Evolutionary conservation across 2,329 filamentous ascomycete genomes (phyloP), one percentile per base, ranked within the genome.

Genomic region (Zalaria obscura): DNA sequence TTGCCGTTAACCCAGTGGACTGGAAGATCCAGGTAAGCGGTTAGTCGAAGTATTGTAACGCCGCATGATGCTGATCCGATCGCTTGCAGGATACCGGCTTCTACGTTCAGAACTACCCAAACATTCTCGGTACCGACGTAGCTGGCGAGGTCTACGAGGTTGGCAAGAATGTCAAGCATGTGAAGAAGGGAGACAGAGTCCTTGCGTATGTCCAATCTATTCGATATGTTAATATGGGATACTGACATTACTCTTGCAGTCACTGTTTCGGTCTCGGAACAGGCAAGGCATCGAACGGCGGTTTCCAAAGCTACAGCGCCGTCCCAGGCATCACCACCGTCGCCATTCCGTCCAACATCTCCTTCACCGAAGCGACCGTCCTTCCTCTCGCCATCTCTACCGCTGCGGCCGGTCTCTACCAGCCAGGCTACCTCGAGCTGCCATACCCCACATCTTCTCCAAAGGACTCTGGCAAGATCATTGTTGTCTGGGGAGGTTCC

Each of bases 171-270:
- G 67, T 76, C 5, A 57, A 56, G n/a, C 57, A 58, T 25, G 65
- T 72, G 53, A 63, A 62, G 32, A 58, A 63, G 39, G 72, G 72
- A 18, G 69, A 76, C 46, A 56, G 55, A 8, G 73, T 76, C 0
- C 55, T 77, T 5, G 36, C 39, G 45, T 44, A 41, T 42, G 38
- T 40, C 9, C 11, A 8, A 36, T 36, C 35, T 36, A 9, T 18
- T 18, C 18, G 18, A 18, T n/a, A n/a, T 36, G 35, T 8, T 18
- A 3, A 8, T n/a, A 9, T 7, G 5, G 5, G 3, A 35, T 18
- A 35, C 26, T 7, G 18, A 26, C n/a, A 26, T 38, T 26, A 9
- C n/a, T 38, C 5, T 36, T 26, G 7, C 9, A 44, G 39, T 26
- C 44, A 45, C 40, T 39, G 38, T 27, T 35, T 40, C 38, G 43